Evolutionary conservation across 129 eudicot species (phyloP).

Genomic region (Kitagawia praeruptora): DNA sequence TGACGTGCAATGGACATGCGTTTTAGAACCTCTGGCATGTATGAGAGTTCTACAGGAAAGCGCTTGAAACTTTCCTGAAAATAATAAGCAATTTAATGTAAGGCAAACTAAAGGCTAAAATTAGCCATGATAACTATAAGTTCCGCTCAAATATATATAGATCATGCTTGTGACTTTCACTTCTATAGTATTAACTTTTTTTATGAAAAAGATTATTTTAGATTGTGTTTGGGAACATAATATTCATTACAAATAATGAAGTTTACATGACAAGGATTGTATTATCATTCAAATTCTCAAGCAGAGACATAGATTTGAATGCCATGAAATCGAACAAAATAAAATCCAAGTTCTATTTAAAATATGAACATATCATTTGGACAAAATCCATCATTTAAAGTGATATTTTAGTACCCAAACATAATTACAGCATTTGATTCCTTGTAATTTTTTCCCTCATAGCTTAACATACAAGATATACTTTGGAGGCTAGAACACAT

Average conservation of each 20-base stretch:
- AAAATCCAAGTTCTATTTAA: background rate
- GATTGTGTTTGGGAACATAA: background rate
- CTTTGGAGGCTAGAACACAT: background rate
- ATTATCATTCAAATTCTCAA: background rate
- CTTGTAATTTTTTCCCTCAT: background rate
- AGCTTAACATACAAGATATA: background rate
- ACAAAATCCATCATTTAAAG: background rate
- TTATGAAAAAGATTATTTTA: background rate
- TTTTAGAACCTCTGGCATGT: conserved; percentile 85
- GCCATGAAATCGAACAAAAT: background rate
- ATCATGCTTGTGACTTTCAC: background rate
- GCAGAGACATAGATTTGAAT: background rate
- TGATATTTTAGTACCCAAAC: background rate
- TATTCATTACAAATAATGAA: background rate
- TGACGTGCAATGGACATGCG: conserved; percentile 81
- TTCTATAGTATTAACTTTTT: background rate
- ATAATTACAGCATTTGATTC: background rate
- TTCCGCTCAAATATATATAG: background rate
- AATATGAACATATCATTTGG: background rate
- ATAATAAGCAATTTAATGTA: conserved; percentile 10
- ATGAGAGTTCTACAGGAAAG: conserved; percentile 69
- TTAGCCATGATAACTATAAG: conserved; percentile 4
- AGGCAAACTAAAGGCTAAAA: conserved; percentile 3
- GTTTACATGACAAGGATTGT: background rate
- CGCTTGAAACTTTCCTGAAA: conserved; percentile 73